Conservation (phyloP, 2,329 filamentous ascomycete genomes). For the Gaeumannomyces sp. region DNA sequence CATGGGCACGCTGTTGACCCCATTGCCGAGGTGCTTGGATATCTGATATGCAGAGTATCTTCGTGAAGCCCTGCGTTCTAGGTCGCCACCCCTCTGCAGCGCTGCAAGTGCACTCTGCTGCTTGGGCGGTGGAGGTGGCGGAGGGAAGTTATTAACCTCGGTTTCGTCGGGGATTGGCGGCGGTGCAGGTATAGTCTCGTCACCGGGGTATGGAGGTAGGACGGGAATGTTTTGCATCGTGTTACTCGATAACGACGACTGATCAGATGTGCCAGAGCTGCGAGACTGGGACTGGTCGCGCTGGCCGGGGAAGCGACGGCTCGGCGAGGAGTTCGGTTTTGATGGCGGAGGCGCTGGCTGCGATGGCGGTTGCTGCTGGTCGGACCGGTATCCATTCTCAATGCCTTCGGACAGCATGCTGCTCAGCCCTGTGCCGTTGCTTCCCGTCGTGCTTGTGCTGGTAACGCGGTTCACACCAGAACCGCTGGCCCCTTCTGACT, state of each 20-base stretch:
- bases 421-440: slow-evolving; percentile 51
- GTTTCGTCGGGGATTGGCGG: slow-evolving; percentile 25
- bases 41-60: slow-evolving; percentile 97
- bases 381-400: slow-evolving; percentile 43
- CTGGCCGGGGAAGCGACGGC: slow-evolving; percentile 37
- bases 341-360: slow-evolving; percentile 14
- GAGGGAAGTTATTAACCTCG: slow-evolving; percentile 46
- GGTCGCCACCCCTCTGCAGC: slow-evolving; percentile 82
- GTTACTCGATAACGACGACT: slow-evolving; percentile 65
- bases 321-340: slow-evolving; percentile 36
- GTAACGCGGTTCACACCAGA: slow-evolving; percentile 39
- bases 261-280: slow-evolving; percentile 46
- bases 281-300: slow-evolving; percentile 42
- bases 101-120: slow-evolving; percentile 87
- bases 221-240: slow-evolving; percentile 72
- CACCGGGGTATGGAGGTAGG: slow-evolving; percentile 63
- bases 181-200: slow-evolving; percentile 43
- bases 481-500: slow-evolving; percentile 23
- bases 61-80: slow-evolving; percentile 86
- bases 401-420: slow-evolving; percentile 55
- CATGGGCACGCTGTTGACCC: slow-evolving; percentile 76
- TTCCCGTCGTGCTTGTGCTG: slow-evolving; percentile 54
- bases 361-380: slow-evolving; percentile 25
- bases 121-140: slow-evolving; percentile 72
- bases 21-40: slow-evolving; percentile 80